Percentiles rank a stretch among this genome's conserved stretches.
phyloP scores from a whole-genome alignment of 2,329 filamentous ascomycete genomes.

The Xylariales sp. region DNA sequence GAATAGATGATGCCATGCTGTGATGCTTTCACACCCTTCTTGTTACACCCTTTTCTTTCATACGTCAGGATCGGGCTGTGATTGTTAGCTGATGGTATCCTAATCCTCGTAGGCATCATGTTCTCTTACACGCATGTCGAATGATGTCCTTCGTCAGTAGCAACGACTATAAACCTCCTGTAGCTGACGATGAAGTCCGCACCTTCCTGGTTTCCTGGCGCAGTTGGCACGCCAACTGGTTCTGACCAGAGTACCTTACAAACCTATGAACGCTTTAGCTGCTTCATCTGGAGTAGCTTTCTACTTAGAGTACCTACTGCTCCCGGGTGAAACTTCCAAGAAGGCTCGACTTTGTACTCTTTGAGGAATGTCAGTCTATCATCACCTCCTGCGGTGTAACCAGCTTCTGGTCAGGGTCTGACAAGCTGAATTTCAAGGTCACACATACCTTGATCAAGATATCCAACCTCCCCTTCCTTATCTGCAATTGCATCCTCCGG shows the following conservation, averaged over 20 bases:
- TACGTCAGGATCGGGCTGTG: slow-evolving; percentile 52
- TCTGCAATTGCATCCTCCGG: too few species aligned
- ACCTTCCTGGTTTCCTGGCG: slow-evolving; percentile 8
- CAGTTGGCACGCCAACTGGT: slow-evolving; percentile 32
- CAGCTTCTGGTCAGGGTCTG: too few species aligned
- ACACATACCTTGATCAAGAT: too few species aligned
- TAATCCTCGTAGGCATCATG: too few species aligned
- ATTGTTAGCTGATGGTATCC: background rate
- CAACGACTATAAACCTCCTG: slow-evolving; percentile 51
- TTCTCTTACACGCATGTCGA: slow-evolving; percentile 50
- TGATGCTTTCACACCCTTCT: slow-evolving; percentile 45
- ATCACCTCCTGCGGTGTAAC: too few species aligned
- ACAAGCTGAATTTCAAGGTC: too few species aligned
- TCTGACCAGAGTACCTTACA: slow-evolving; percentile 44
- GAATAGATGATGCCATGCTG: slow-evolving; percentile 51
- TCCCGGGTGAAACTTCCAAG: background rate
- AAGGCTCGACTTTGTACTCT: background rate
- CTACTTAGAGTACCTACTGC: background rate
- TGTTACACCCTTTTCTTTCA: slow-evolving; percentile 44
- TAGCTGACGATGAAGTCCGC: slow-evolving; percentile 41
- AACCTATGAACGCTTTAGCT: background rate
- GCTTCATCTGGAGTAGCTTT: background rate
- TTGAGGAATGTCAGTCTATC: too few species aligned
- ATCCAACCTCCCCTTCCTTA: too few species aligned
- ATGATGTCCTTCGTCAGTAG: slow-evolving; percentile 46